Base-by-base conservation (phyloP, 1,284 basidiomycete genomes). In the Apiotrichum brassicae region DNA sequence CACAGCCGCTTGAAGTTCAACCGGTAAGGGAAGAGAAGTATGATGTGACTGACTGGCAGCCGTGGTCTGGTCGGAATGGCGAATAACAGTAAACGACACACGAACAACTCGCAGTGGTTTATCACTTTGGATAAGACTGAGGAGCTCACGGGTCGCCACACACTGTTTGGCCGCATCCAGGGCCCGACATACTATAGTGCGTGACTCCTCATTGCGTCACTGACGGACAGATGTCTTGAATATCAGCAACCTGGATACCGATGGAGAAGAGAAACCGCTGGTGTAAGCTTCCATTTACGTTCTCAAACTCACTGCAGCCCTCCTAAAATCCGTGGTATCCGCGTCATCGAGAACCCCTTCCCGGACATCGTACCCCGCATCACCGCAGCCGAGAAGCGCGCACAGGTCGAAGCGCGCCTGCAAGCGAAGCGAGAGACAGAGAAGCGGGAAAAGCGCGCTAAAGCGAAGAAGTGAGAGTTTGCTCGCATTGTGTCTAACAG, bases 361-460 rank as follows among this genome's bases (percentile, higher is more conserved):
- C 81, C 84, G 42, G 92, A 97, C 65, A 94, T 97, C 58, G 80
- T 92, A 24, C 93, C 94, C 1, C 84, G 94, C n/a, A 95, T 97
- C 57, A 98, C 94, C 0, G 89, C 88, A 0, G 87, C 84, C 2
- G 92, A 97, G 74, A 85, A 86, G 55, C 80, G 82, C 36, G 83
- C 79, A 0, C 92, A 95, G 67, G 83, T 85, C 55, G 78, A 80
- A 49, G 91, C 91, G 0, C 79, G 82, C 30, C 79, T 87, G 61
- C 80, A 85, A 58, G 82, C 81, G 0, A 85, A 85, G 60, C 77
- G 78, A 40, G 87, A 90, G 64, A 76, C 83, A 16, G 88, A 91
- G 65, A 84, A 86, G 59, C 56, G 66, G n/a, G 81, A 81, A 48
- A 80, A 81, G 55, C 77, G 83, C 39, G 78, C 82, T 45, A 84